A percentile compares a stretch with the other conserved stretches of the same genome.
Evolutionary conservation across 768 basidiomycete genomes (phyloP).

Genomic region (Neoboletus subvelutipes): DNA sequence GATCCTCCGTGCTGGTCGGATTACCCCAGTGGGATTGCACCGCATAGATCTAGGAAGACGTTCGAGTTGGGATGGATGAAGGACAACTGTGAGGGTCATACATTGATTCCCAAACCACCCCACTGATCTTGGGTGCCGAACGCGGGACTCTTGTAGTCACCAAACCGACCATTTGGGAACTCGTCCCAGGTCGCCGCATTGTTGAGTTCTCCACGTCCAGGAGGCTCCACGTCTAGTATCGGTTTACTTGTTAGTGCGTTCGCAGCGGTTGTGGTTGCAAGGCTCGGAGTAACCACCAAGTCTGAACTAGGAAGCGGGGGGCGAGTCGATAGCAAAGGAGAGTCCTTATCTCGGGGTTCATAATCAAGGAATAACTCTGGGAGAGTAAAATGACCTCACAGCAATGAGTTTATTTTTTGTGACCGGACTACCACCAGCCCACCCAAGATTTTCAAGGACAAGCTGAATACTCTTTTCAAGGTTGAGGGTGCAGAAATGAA

Average conservation of each 20-base stretch:
- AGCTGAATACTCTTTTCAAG: slow-evolving; percentile 92
- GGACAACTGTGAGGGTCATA: slow-evolving; percentile 28
- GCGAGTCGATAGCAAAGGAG: slow-evolving; percentile 33
- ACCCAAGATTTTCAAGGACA: slow-evolving; percentile 76
- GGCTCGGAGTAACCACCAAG: slow-evolving; percentile 60
- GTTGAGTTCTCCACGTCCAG: slow-evolving; percentile 70
- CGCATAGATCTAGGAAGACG: slow-evolving; percentile 50
- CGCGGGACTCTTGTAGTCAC: slow-evolving; percentile 96
- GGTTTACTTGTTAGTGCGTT: slow-evolving; percentile 51
- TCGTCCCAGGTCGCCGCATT: slow-evolving; percentile 87
- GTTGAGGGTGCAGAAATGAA: slow-evolving; percentile 97
- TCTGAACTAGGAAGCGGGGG: slow-evolving; percentile 31
- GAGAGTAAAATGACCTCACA: slow-evolving; percentile 37
- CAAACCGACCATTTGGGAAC: slow-evolving; percentile 98
- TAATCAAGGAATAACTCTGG: background rate
- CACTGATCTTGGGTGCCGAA: slow-evolving; percentile 81
- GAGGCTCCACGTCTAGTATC: slow-evolving; percentile 50
- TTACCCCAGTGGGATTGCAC: slow-evolving; percentile 74
- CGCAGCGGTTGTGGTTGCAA: slow-evolving; percentile 63
- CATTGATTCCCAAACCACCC: slow-evolving; percentile 66
- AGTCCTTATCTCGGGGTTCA: slow-evolving; percentile 37
- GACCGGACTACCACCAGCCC: slow-evolving; percentile 52
- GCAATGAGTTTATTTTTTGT: slow-evolving; percentile 66
- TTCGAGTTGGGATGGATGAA: background rate
- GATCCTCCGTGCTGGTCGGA: slow-evolving; percentile 57